These are phyloP conservation scores for Termitomyces sp. DNA, from an alignment of 768 basidiomycete genomes.

Conservation along the genomic window DNA sequence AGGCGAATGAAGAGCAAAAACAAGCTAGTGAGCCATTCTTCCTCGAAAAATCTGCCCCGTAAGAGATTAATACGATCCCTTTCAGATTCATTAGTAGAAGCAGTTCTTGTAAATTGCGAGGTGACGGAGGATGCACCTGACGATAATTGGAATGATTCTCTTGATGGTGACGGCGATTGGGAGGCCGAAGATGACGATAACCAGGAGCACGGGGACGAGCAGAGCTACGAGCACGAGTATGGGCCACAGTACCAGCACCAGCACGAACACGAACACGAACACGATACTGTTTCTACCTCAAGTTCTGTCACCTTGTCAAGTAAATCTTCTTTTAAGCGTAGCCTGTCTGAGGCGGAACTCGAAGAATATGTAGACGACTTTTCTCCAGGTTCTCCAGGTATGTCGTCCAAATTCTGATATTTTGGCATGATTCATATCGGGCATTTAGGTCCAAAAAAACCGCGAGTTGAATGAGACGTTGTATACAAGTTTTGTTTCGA, in stretches of 20 bases:
- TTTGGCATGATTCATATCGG: not conserved
- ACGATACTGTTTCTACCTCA: constrained; percentile 47
- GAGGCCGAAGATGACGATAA: constrained; percentile 23
- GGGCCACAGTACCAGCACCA: too few relatives aligned
- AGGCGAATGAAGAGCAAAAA: constrained; percentile 4
- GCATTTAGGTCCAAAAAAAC: constrained; percentile 15
- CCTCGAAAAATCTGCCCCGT: not conserved
- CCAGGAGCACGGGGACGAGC: not conserved
- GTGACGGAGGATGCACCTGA: constrained; percentile 9
- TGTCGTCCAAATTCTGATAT: not conserved
- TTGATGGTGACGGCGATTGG: constrained; percentile 52
- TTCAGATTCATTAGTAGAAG: constrained; percentile 11
- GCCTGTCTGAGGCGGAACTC: constrained; percentile 36
- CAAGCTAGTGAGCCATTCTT: constrained; percentile 8
- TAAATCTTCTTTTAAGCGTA: constrained; percentile 54
- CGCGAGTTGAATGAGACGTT: constrained; percentile 16
- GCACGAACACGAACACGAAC: constrained; percentile 25
- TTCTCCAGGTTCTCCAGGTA: constrained; percentile 47
- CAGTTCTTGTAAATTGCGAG: not conserved
- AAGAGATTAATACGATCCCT: not conserved
- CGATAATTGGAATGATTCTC: constrained; percentile 32
- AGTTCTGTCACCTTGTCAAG: constrained; percentile 59
- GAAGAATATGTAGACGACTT: constrained; percentile 27
- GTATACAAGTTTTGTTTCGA: not conserved
- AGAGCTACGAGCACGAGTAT: not conserved